Base-by-base conservation (phyloP, 352 stramenopile genomes). In the Sclerospora graminicola region DNA sequence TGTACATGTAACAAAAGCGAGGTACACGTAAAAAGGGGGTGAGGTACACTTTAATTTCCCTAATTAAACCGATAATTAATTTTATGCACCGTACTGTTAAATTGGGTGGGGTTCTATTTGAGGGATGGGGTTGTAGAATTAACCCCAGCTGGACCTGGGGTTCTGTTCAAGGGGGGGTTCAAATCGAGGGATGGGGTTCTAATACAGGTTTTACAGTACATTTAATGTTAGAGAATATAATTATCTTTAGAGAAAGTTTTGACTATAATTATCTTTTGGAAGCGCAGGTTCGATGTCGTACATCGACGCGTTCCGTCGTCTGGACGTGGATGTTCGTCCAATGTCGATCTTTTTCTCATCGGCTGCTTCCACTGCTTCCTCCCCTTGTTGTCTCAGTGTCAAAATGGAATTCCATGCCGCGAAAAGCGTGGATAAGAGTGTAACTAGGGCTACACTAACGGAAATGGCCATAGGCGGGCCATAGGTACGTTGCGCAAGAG, bases 191-290 rank as follows among this genome's bases (percentile, higher is more conserved):
- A 26, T 26, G 21, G 21, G 21, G 3, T 26, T 26, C 21, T 26
- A 26, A 7, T n/a, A n/a, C n/a, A n/a, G 21, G 21, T 26, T 35
- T 18, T 2, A 24, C n/a, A n/a, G n/a, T n/a, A n/a, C n/a, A n/a
- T n/a, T n/a, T n/a, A n/a, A n/a, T n/a, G n/a, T n/a, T n/a, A n/a
- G n/a, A n/a, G n/a, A n/a, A n/a, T n/a, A n/a, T n/a, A n/a, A n/a
- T n/a, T n/a, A n/a, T n/a, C 32, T 16, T 20, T 51, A 68, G 16
- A 69, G 27, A 27, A 69, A 69, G 15, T 69, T 66, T 15, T 63
- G 54, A 20, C 60, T 69, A 45, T 69, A 69, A 35, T 69, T 66
- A 40, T 58, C 48, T 20, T 53, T 57, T 1, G 51, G 59, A 15
- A 39, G 35, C 11, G 47, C 31, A 14, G 59, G 51, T 9, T 63